These are phyloP conservation scores for Alternaria burnsii DNA, from an alignment of 2,329 filamentous ascomycete species.

Conservation along the genomic window DNA sequence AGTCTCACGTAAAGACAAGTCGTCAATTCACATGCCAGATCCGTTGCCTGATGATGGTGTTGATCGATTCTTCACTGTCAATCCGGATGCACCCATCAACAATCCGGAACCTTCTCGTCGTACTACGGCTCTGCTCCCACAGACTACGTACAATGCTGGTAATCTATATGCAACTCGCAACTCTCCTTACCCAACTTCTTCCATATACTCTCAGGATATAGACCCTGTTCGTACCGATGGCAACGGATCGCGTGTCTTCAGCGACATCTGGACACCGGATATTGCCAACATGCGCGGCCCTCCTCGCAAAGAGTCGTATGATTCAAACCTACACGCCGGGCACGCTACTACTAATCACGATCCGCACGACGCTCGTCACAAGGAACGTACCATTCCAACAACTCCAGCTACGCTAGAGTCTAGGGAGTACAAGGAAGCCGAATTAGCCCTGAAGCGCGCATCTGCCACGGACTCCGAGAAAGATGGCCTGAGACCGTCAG, in stretches of 20 bases:
- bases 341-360: neutral
- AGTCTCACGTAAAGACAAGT: neutral
- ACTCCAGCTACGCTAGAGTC: neutral
- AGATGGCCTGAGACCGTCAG: neutral
- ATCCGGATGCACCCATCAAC: neutral
- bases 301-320: neutral
- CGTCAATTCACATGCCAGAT: neutral
- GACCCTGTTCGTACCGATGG: neutral
- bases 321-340: neutral
- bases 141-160: neutral
- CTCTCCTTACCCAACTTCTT: neutral
- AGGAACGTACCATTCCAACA: neutral
- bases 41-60: neutral
- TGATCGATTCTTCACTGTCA: constrained; percentile 14
- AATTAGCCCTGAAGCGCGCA: constrained; percentile 1
- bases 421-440: constrained; percentile 8
- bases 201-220: neutral
- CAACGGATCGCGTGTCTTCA: constrained; percentile 3
- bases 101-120: neutral
- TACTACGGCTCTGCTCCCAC: neutral
- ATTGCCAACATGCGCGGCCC: neutral
- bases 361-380: neutral
- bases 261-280: neutral
- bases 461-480: constrained; percentile 1
- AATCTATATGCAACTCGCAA: neutral